These are phyloP conservation scores for Flagelloscypha sp. DNA, from an alignment of 768 basidiomycete species.

Conservation along the genomic window DNA sequence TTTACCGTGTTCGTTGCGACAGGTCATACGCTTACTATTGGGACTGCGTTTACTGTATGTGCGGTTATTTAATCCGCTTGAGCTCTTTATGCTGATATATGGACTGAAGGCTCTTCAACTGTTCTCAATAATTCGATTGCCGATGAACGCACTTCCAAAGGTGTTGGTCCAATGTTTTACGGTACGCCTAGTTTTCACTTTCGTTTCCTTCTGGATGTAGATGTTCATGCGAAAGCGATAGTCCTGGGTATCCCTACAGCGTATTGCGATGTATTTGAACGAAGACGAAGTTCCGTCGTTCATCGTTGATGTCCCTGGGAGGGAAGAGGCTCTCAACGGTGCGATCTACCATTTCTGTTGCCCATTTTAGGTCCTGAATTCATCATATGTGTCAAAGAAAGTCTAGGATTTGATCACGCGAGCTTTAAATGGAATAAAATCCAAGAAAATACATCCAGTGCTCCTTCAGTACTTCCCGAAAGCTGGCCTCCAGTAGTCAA, in stretches of 20 bases:
- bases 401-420: constrained; percentile 41
- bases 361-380: too few species aligned
- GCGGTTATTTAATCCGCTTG: not conserved
- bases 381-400: constrained; percentile 9
- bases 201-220: too few species aligned
- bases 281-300: constrained; percentile 56
- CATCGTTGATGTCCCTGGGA: too few species aligned
- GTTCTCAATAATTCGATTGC: constrained; percentile 84
- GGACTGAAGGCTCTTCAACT: constrained; percentile 74
- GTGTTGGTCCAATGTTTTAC: constrained; percentile 76
- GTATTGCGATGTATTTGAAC: constrained; percentile 50
- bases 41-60: constrained; percentile 46
- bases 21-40: constrained; percentile 40
- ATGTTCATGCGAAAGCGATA: too few species aligned
- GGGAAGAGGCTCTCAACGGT: too few species aligned
- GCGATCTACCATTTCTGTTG: too few species aligned
- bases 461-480: too few species aligned
- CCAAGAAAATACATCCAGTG: too few species aligned
- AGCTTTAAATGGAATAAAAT: constrained; percentile 52
- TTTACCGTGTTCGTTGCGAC: constrained; percentile 40
- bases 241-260: constrained; percentile 48
- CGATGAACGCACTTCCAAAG: constrained; percentile 72
- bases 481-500: too few species aligned
- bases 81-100: not conserved
- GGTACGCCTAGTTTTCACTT: too few species aligned